A percentile compares a stretch with the other conserved stretches of the same genome.
Evolutionary conservation across 2,329 filamentous ascomycete genomes (phyloP).

Genomic region (Sporothrix inflata): DNA sequence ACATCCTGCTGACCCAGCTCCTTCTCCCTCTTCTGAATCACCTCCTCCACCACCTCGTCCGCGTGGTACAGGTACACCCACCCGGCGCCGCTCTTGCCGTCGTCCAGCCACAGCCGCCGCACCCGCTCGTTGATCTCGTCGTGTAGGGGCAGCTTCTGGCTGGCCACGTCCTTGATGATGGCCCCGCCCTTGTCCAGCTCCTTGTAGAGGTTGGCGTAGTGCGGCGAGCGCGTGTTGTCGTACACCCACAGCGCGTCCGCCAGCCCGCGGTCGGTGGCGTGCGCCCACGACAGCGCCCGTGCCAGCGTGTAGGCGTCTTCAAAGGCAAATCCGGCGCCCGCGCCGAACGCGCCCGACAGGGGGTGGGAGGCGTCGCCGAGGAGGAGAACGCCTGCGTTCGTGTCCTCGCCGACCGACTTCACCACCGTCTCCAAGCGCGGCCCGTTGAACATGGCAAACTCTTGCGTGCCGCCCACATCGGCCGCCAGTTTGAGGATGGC

Average conservation of each 20-base stretch:
- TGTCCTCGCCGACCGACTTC: not conserved
- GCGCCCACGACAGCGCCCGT: conserved; percentile 29
- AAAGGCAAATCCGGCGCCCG: conserved; percentile 34
- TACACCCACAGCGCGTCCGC: conserved; percentile 28
- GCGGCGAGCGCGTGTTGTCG: conserved; percentile 32
- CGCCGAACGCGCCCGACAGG: conserved; percentile 39
- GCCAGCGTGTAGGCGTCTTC: conserved; percentile 34
- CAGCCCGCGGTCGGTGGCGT: not conserved
- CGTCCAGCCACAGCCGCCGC: conserved; percentile 21
- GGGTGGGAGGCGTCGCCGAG: conserved; percentile 57
- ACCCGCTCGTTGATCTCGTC: conserved; percentile 32
- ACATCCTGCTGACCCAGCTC: not conserved
- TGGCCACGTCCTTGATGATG: conserved; percentile 17
- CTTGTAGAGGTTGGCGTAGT: conserved; percentile 33
- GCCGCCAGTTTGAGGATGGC: conserved; percentile 39
- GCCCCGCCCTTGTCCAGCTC: conserved; percentile 28
- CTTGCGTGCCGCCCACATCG: conserved; percentile 34
- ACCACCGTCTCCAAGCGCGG: conserved; percentile 38
- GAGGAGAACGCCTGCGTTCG: conserved; percentile 45
- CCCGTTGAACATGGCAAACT: conserved; percentile 40
- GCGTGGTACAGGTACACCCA: conserved; percentile 32
- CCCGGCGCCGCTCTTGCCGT: conserved; percentile 7
- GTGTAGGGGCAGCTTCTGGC: conserved; percentile 28
- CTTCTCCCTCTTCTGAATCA: conserved; percentile 6
- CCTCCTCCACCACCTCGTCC: conserved; percentile 30